A percentile compares a stretch with the other conserved stretches of the same genome.
These are phyloP conservation scores for Penicillium simplicissimum DNA, from an alignment of 495 filamentous ascomycete genomes.

Conservation along the genomic window DNA sequence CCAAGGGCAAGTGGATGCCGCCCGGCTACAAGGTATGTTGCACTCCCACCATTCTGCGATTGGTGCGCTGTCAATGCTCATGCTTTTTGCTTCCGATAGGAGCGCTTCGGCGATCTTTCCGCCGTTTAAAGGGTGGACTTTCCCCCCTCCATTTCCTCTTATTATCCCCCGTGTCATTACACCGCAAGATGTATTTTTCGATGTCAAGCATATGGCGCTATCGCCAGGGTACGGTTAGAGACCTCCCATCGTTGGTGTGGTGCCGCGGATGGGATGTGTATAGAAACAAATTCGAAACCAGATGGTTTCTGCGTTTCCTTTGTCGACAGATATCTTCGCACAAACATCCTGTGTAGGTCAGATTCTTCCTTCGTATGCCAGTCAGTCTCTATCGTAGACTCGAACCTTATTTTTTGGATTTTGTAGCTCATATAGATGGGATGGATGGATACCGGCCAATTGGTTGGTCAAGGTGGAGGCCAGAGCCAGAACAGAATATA, in stretches of 20 bases:
- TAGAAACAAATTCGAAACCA: slow-evolving; percentile 48
- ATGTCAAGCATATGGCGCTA: slow-evolving; percentile 37
- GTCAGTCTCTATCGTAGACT: neutral
- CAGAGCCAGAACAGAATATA: no score
- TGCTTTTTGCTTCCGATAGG: slow-evolving; percentile 51
- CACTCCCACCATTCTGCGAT: neutral
- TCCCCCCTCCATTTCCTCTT: slow-evolving; percentile 27
- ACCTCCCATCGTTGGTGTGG: slow-evolving; percentile 27
- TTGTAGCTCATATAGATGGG: neutral
- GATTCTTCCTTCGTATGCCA: neutral
- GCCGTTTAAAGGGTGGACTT: slow-evolving; percentile 65
- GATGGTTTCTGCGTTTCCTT: slow-evolving; percentile 35
- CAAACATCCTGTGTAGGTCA: neutral
- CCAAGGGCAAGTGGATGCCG: slow-evolving; percentile 95
- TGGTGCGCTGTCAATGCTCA: neutral
- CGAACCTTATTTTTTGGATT: neutral
- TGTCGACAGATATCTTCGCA: neutral
- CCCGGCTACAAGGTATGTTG: slow-evolving; percentile 95
- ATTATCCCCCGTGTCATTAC: slow-evolving; percentile 42
- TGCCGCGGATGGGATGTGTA: slow-evolving; percentile 43
- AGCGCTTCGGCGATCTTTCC: slow-evolving; percentile 97
- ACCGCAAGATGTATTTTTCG: slow-evolving; percentile 38
- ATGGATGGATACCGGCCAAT: neutral
- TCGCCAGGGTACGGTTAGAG: slow-evolving; percentile 24
- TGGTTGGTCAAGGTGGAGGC: neutral